Base-by-base conservation (phyloP, 2,329 filamentous ascomycete species). In the Penicillium sp. region DNA sequence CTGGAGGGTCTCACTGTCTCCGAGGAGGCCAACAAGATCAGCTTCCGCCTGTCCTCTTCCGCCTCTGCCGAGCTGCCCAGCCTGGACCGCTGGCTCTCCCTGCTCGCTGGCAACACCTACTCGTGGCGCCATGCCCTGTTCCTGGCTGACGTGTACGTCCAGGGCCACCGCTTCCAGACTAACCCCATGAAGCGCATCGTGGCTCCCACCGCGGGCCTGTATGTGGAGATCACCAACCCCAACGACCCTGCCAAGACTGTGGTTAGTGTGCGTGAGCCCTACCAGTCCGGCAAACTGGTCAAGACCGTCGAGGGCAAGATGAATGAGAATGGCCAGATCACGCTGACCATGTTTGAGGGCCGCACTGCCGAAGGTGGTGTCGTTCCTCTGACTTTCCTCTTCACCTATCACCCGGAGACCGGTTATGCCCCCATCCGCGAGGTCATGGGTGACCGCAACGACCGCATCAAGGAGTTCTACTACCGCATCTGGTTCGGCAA, bases 381-480 rank as follows among this genome's bases (percentile, higher is more conserved):
- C 12, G 89, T 92, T n/a, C 86, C 92, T 22, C 81, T 99, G 59
- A 89, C 91, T 22, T 87, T 99, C 66, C 87, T 88, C 73, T 98
- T 98, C 81, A 91, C 86, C 5, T 99, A 99, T 79, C 91, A 93
- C 74, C 95, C 95, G 1, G 94, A 98, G 78, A 90, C 92, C 58
- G 95, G 95, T 34, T 99, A 97, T 74, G 94, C 96, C n/a, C 95
- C 95, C 17, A 96, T 99, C 67, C 90, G 90, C 62, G 95, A 99
- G 78, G 90, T 98, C 64, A 99, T 99, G 95, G 86, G 92, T 38
- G 90, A 87, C 57, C 92, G 95, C 73, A 99, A 99, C 75, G 94
- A 99, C 74, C 90, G 92, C 65, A 98, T 99, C 83, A 99, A 99
- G 83, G 91, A 96, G 78, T 99, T 99, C 77, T 99, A 99, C 84